A percentile compares a stretch with the other conserved stretches of the same genome.
These are phyloP conservation scores for Pichia thaimueangensis DNA, from an alignment of 805 yeast genomes.

Conservation along the genomic window DNA sequence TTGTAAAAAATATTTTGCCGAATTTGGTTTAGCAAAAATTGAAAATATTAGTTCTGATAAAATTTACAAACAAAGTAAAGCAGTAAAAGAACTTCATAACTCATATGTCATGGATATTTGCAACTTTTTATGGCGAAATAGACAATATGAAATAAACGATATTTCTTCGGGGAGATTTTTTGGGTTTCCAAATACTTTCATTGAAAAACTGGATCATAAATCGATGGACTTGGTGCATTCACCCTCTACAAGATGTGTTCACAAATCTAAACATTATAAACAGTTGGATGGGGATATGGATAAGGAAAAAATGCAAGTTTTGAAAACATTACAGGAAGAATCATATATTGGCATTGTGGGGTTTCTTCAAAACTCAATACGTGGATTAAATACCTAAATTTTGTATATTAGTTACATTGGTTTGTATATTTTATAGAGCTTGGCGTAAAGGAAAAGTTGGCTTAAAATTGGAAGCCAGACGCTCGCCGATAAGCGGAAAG, in stretches of 20 bases:
- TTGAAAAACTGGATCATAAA: conserved; percentile 25
- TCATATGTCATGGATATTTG: conserved; percentile 49
- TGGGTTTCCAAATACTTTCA: conserved; percentile 30
- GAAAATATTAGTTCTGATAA: neutral
- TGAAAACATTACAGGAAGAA: neutral
- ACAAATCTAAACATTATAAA: no score
- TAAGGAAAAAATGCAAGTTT: neutral
- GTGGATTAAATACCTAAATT: neutral
- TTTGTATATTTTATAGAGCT: no score
- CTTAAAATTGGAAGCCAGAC: no score
- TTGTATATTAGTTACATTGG: no score
- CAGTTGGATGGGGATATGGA: neutral
- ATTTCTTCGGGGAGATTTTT: conserved; percentile 35
- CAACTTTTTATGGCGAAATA: conserved; percentile 51
- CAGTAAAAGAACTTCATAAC: conserved; percentile 35
- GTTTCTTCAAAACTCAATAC: neutral
- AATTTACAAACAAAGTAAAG: conserved; percentile 11
- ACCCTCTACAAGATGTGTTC: conserved; percentile 40
- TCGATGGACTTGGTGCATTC: conserved; percentile 38
- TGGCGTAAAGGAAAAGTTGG: no score
- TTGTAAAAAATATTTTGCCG: conserved; percentile 33
- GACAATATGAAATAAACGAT: conserved; percentile 36
- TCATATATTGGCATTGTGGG: neutral
- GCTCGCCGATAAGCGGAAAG: no score
- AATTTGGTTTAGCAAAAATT: conserved; percentile 16